Evolutionary conservation across 768 basidiomycete species (phyloP), one percentile per base, ranked within the genome.

Genomic region (Xanthoconium stramineum): DNA sequence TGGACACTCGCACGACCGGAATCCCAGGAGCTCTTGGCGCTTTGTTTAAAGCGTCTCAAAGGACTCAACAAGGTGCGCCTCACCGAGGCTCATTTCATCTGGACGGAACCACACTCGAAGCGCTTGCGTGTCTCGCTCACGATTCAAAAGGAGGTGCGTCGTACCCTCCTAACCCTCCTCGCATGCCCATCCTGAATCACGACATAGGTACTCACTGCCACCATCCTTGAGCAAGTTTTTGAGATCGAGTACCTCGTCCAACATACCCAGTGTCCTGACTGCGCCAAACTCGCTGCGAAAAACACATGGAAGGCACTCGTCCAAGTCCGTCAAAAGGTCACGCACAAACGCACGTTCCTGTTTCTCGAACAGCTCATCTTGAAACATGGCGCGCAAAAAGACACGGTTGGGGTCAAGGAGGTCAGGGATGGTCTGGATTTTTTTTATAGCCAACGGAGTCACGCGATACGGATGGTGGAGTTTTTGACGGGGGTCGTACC

Each of bases 71-170:
- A 93, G 78, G 94, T 98, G 29, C 89, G 96, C 47, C 75, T 99
- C 42, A 95, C 97, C n/a, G 96, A 98, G 59, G 97, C 97, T 3
- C 91, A 94, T 60, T 98, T 98, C 72, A 93, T 98, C 66, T 99
- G 97, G 97, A 99, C 97, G 20, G 97, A 99, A 68, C 97, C 97
- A 3, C 96, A 99, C 74, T 94, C 91, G 38, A 94, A 95, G 68
- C 83, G 97, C 37, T 71, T 98, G 59, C 83, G 93, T 46, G 85
- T 99, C 53, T 96, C 96, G 51, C 75, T 99, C 65, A 97, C 96
- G 0, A 94, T 99, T 59, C 97, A 99, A 76, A 99, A 99, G 78
- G 97, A 98, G 81, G 94, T 94, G 45, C 28, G 84, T 33, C 43
- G 14, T 30, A 14, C 10, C 0, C 1, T 30, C 30, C 8, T 2